Base-by-base conservation (phyloP, 805 yeast genomes). In the Candida wancherniae region DNA sequence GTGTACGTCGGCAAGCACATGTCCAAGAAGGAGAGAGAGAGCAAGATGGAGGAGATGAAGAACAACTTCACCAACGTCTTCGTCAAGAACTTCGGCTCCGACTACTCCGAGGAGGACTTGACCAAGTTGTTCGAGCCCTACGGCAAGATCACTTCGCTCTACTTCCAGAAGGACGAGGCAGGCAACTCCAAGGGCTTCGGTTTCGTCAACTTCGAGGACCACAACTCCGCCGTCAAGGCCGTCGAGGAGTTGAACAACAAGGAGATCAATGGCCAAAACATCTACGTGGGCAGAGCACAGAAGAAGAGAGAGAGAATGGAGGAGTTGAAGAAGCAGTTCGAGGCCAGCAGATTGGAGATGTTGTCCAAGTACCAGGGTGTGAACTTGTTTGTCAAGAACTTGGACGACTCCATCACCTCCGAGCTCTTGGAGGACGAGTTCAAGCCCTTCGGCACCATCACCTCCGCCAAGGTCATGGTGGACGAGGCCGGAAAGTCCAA, bases 221-320 rank as follows among this genome's bases (percentile, higher is more conserved):
- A 90, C 66, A 87, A 82, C 55, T 73, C 78, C 49, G 98, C 98
- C 47, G 77, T 73, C 51, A 77, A 77, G 68, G 95, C 97, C 40
- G 94, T 90, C 50, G 97, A 85, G 33, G 92, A 73, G 55, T 77
- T 90, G 62, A 84, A 92, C 69, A 95, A 82, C 61, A 69, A 64
- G 50, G 97, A 92, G 58, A 63, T 81, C 61, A 78, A 77, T 53
- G 94, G 92, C 55, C 85, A 84, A 71, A 76, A 71, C 64, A 68
- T 92, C 47, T 92, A 79, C 63, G 98, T 90, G 55, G 96, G 97
- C 55, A 86, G 98, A 69, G 98, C 98, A 51, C 98, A 92, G 75
- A 90, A 87, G 87, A 90, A 87, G 78, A 75, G 84, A 67, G 98
- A 92, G 77, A 88, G 98, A 75, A 67, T 80, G 58, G 95, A 86